Percentiles rank a stretch among this genome's conserved stretches.
Evolutionary conservation across 2,329 filamentous ascomycete species (phyloP).

Genomic region (Dothistroma pini): DNA sequence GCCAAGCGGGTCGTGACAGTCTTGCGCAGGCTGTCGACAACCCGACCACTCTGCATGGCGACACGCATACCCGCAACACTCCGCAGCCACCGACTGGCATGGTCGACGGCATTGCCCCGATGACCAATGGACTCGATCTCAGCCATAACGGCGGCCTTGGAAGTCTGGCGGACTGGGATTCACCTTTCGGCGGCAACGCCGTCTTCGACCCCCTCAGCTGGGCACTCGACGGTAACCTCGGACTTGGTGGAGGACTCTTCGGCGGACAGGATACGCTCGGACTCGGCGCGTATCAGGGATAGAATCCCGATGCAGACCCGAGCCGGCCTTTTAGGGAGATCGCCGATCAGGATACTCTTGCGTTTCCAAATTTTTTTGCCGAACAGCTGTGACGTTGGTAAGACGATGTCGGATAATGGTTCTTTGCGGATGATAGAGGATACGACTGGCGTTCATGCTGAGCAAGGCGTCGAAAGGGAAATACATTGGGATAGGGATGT

Average conservation of each 20-base stretch:
- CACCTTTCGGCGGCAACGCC: conserved; percentile 57
- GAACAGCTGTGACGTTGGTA: background rate
- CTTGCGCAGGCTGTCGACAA: conserved; percentile 68
- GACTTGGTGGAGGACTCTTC: conserved; percentile 19
- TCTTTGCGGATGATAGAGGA: background rate
- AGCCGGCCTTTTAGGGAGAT: background rate
- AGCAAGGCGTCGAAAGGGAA: background rate
- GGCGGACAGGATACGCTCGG: conserved; percentile 16
- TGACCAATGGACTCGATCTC: conserved; percentile 25
- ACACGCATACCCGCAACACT: conserved; percentile 27
- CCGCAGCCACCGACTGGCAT: conserved; percentile 26
- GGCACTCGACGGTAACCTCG: conserved; percentile 80
- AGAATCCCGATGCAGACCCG: background rate
- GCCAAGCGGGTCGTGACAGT: conserved; percentile 44
- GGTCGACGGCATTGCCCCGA: conserved; percentile 13
- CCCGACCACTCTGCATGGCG: conserved; percentile 54
- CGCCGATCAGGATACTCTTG: background rate
- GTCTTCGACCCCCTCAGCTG: conserved; percentile 91
- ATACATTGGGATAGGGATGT: background rate
- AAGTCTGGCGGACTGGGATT: conserved; percentile 23
- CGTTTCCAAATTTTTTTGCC: background rate
- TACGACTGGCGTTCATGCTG: background rate
- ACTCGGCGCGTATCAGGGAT: conserved; percentile 4
- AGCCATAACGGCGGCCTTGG: conserved; percentile 12
- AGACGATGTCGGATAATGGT: background rate